phyloP scores from a whole-genome alignment of 345 rosid species.

The Psidium guajava region DNA sequence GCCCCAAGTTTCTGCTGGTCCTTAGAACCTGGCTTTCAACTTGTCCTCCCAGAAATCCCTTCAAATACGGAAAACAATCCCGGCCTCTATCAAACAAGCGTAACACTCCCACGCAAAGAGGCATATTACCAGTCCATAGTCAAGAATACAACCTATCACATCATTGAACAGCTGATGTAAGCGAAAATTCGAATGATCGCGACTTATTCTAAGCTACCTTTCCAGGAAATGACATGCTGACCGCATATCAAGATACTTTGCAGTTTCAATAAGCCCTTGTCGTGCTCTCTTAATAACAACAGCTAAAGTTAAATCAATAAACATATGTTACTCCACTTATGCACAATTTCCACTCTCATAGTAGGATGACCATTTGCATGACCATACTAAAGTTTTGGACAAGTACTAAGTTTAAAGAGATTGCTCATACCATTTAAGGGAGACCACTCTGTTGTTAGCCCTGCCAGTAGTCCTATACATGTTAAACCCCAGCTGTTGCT shows the following conservation, averaged over 20 bases:
- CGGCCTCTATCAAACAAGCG: background rate
- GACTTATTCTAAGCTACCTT: background rate
- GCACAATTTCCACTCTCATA: background rate
- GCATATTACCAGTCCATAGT: background rate
- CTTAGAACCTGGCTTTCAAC: background rate
- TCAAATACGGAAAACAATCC: background rate
- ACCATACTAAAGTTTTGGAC: background rate
- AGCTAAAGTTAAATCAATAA: background rate
- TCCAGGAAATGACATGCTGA: background rate
- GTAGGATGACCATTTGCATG: background rate
- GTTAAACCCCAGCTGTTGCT: constrained; percentile 56
- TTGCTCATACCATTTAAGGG: background rate
- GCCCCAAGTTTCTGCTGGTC: background rate
- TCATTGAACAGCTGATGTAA: background rate
- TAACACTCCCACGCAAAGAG: background rate
- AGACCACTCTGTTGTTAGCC: background rate
- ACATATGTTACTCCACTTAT: background rate
- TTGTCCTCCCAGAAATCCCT: background rate
- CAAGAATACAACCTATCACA: background rate
- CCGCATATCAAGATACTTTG: background rate
- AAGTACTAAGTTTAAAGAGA: background rate
- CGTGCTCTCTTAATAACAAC: background rate
- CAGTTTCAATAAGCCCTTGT: background rate
- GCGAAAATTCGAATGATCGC: background rate
- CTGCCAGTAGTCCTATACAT: background rate